Conservation (phyloP, 2,329 filamentous ascomycete genomes). For the Ceratocystis cacaofunesta region DNA sequence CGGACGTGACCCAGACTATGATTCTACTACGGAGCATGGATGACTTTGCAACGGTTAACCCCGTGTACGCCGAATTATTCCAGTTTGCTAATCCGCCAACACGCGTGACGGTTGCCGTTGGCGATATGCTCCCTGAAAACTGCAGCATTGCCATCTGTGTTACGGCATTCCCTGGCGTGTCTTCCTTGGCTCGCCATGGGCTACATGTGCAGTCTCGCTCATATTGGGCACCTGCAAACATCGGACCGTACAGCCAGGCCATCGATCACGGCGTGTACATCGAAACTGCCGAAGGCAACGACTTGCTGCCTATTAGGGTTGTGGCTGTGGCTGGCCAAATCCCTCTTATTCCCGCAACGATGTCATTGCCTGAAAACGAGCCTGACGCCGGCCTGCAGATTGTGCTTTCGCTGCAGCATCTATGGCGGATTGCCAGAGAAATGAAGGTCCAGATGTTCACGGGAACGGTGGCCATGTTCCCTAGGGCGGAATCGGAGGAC, state of each 20-base stretch:
- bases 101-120: constrained; percentile 68
- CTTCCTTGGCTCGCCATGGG: constrained; percentile 33
- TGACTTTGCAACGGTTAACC: constrained; percentile 63
- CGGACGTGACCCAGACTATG: constrained; percentile 38
- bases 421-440: constrained; percentile 65
- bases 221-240: constrained; percentile 97
- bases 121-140: constrained; percentile 45
- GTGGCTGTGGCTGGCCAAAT: constrained; percentile 81
- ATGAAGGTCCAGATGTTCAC: constrained; percentile 62
- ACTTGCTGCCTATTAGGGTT: constrained; percentile 48
- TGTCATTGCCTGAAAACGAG: constrained; percentile 40
- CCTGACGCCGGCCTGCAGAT: constrained; percentile 37
- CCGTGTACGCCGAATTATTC: constrained; percentile 62
- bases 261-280: constrained; percentile 36
- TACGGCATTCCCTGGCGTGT: constrained; percentile 25
- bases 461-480: constrained; percentile 61
- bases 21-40: constrained; percentile 67
- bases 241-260: constrained; percentile 91
- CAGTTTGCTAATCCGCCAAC: constrained; percentile 66
- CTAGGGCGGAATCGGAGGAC: constrained; percentile 24
- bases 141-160: constrained; percentile 47
- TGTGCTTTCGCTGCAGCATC: constrained; percentile 67
- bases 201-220: constrained; percentile 86
- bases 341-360: constrained; percentile 65
- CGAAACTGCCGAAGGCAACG: constrained; percentile 22